Conservation (phyloP, 2,329 filamentous ascomycete genomes). For the Metarhizium rileyi region DNA sequence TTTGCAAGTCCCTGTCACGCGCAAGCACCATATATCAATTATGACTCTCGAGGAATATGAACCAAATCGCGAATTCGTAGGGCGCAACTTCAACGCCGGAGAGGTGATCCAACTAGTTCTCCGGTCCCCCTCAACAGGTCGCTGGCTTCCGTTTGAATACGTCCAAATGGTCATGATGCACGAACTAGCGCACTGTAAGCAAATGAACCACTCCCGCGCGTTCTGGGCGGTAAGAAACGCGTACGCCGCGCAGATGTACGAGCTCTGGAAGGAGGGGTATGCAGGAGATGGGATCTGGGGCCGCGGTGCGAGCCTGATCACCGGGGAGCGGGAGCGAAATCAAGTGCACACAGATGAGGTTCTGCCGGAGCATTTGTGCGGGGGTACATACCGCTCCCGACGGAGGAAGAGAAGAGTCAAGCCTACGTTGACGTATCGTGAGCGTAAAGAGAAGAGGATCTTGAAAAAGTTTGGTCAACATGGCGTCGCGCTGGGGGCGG, state of each 20-base stretch:
- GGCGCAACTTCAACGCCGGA: slow-evolving; percentile 83
- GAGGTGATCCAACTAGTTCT: slow-evolving; percentile 81
- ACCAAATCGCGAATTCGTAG: slow-evolving; percentile 73
- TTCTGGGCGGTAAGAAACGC: slow-evolving; percentile 74
- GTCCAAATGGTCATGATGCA: slow-evolving; percentile 97
- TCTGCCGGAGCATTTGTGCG: slow-evolving; percentile 65
- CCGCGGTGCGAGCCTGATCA: slow-evolving; percentile 52
- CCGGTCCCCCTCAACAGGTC: slow-evolving; percentile 50
- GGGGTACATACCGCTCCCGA: slow-evolving; percentile 62
- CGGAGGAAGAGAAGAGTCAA: slow-evolving; percentile 46
- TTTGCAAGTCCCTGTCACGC: slow-evolving; percentile 55
- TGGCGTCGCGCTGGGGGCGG: slow-evolving; percentile 59
- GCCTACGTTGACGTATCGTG: slow-evolving; percentile 52
- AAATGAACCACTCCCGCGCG: slow-evolving; percentile 79
- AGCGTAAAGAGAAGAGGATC: slow-evolving; percentile 63
- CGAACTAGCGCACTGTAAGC: slow-evolving; percentile 77
- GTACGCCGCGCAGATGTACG: slow-evolving; percentile 62
- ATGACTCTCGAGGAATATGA: slow-evolving; percentile 72
- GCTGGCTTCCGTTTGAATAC: slow-evolving; percentile 73
- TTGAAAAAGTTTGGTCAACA: slow-evolving; percentile 67
- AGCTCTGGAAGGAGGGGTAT: slow-evolving; percentile 60
- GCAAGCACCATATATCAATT: slow-evolving; percentile 52
- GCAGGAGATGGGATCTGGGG: slow-evolving; percentile 81
- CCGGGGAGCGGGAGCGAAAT: slow-evolving; percentile 48
- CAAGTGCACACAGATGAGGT: slow-evolving; percentile 42